phyloP scores from a whole-genome alignment of 1,284 basidiomycete genomes.

The Tilletia indica region DNA sequence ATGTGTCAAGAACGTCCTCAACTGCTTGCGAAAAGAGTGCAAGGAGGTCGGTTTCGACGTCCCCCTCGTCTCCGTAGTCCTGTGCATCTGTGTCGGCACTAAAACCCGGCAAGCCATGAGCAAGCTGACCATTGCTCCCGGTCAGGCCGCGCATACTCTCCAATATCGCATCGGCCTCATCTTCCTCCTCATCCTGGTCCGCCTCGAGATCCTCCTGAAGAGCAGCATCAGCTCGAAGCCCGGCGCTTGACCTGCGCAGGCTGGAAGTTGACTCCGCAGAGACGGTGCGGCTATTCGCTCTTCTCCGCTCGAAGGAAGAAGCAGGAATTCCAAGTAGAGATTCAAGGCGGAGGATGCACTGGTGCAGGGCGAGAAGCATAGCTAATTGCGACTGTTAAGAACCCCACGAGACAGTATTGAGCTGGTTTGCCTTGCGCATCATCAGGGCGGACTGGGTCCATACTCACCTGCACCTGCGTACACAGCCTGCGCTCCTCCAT shows the following conservation, averaged over 20 bases:
- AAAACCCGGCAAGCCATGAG: not conserved
- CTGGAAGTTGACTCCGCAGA: not conserved
- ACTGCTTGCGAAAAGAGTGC: not conserved
- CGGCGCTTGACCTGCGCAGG: not conserved
- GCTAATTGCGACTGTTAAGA: not conserved
- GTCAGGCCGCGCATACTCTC: not conserved
- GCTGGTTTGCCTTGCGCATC: no score
- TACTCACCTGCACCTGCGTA: conserved; percentile 8
- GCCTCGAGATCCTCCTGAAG: not conserved
- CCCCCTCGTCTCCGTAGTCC: not conserved
- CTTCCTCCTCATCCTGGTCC: conserved; percentile 1
- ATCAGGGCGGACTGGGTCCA: not conserved
- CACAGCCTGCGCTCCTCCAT: conserved; percentile 16
- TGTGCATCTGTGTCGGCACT: not conserved
- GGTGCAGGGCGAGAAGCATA: not conserved
- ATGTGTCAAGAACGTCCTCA: not conserved
- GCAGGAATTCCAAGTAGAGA: not conserved
- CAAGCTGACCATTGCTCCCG: not conserved
- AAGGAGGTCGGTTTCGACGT: not conserved
- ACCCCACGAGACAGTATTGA: not conserved
- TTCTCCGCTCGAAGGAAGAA: not conserved
- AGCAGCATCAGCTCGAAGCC: not conserved
- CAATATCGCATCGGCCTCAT: not conserved
- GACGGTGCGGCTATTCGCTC: not conserved
- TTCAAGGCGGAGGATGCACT: conserved; percentile 7